Evolutionary conservation across 176 grass and related monocot species (phyloP).

Genomic region (Saccharum officinarum): DNA sequence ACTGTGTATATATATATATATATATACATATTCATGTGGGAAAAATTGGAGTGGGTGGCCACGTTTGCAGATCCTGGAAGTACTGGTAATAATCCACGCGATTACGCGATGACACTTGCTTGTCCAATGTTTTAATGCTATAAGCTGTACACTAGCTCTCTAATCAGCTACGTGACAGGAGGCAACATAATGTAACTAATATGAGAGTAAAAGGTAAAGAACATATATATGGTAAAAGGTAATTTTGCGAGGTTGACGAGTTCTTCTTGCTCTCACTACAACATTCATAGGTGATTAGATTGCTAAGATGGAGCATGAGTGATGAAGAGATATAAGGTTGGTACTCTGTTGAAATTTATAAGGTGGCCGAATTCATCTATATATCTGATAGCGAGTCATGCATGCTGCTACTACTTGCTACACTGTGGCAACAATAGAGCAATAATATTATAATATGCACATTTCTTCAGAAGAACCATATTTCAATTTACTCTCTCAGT

Average conservation of each 20-base stretch:
- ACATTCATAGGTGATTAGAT: no score
- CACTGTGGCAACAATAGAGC: no score
- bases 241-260: no score
- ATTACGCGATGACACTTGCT: background rate
- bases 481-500: no score
- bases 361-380: no score
- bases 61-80: background rate
- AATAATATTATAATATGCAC: no score
- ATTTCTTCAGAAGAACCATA: no score
- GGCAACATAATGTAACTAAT: background rate
- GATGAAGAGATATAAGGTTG: no score
- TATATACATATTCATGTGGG: background rate
- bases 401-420: background rate
- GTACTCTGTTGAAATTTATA: no score
- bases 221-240: background rate
- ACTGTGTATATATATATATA: background rate
- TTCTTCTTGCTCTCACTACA: no score
- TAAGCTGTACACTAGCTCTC: background rate
- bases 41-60: background rate
- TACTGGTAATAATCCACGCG: background rate
- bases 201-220: constrained; percentile 8
- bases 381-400: background rate
- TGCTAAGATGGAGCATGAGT: no score
- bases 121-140: background rate
- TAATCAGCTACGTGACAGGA: constrained; percentile 24